Conservation (phyloP, 129 eudicot species). For the Daucus carota region DNA sequence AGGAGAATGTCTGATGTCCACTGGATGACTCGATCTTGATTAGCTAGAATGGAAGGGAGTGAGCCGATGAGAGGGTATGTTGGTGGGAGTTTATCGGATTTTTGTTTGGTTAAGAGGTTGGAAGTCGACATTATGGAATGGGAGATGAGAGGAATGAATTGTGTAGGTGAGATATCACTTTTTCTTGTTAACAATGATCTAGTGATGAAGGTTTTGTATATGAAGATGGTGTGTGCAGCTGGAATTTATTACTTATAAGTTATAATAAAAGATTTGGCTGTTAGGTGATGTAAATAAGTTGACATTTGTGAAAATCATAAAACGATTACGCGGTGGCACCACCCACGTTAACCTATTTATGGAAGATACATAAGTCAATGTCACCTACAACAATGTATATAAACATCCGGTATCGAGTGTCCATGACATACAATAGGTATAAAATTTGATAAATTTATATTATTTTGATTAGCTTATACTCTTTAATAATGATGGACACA, state of each 20-base stretch:
- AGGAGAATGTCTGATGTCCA: slow-evolving; percentile 46
- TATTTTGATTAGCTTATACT: too few species aligned
- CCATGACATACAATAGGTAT: too few species aligned
- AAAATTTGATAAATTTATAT: too few species aligned
- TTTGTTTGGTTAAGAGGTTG: not conserved
- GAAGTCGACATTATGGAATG: slow-evolving; percentile 4
- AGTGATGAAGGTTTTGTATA: not conserved
- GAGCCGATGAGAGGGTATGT: slow-evolving; percentile 62
- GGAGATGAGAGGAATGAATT: too few species aligned
- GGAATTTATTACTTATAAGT: too few species aligned
- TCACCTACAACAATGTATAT: not conserved
- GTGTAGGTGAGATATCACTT: not conserved
- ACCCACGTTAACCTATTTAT: not conserved
- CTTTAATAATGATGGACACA: too few species aligned
- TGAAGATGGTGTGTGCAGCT: not conserved
- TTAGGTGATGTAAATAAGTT: not conserved
- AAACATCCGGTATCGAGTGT: too few species aligned
- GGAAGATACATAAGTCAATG: not conserved
- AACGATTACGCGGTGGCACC: not conserved
- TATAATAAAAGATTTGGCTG: not conserved
- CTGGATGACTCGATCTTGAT: slow-evolving; percentile 34
- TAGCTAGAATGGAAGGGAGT: slow-evolving; percentile 22
- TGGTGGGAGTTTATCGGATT: slow-evolving; percentile 9
- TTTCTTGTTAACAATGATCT: not conserved
- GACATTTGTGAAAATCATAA: not conserved